phyloP scores from a whole-genome alignment of 2,329 filamentous ascomycete genomes.

The Sordariomycetes sp. region DNA sequence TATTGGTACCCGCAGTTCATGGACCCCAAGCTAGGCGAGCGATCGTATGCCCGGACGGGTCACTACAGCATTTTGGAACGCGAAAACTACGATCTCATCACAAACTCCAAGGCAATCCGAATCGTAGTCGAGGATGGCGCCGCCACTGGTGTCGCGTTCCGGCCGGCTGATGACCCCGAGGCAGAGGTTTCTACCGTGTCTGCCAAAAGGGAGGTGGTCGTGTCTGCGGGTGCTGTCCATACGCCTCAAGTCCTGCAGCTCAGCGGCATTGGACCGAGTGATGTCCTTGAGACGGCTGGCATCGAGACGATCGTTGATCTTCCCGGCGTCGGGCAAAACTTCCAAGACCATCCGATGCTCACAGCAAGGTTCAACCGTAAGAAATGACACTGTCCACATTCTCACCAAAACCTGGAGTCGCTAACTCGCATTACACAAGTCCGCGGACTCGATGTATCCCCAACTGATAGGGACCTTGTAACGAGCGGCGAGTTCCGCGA shows the following conservation, averaged over 20 bases:
- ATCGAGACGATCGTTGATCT: constrained; percentile 32
- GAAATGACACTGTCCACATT: not conserved
- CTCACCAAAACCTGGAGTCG: not conserved
- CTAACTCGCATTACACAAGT: not conserved
- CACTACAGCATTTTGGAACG: constrained; percentile 14
- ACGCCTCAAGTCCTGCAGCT: constrained; percentile 37
- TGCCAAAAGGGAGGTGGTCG: constrained; percentile 31
- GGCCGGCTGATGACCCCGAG: not conserved
- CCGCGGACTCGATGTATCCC: constrained; percentile 11
- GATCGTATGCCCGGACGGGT: constrained; percentile 24
- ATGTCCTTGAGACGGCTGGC: constrained; percentile 23
- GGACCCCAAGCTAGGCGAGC: constrained; percentile 18
- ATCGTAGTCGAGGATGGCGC: constrained; percentile 11
- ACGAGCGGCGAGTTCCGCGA: constrained; percentile 7
- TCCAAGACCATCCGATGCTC: constrained; percentile 32
- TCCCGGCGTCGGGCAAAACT: constrained; percentile 44
- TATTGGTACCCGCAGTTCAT: constrained; percentile 28
- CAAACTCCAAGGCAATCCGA: constrained; percentile 11
- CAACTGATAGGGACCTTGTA: constrained; percentile 5
- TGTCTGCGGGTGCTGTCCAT: constrained; percentile 35
- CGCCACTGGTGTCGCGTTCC: constrained; percentile 15
- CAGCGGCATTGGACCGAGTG: constrained; percentile 30
- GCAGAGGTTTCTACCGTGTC: constrained; percentile 10
- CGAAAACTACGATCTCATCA: constrained; percentile 13
- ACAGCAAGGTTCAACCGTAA: constrained; percentile 4